Conservation (phyloP, 2,329 filamentous ascomycete species). For the Neobulgaria alba region DNA sequence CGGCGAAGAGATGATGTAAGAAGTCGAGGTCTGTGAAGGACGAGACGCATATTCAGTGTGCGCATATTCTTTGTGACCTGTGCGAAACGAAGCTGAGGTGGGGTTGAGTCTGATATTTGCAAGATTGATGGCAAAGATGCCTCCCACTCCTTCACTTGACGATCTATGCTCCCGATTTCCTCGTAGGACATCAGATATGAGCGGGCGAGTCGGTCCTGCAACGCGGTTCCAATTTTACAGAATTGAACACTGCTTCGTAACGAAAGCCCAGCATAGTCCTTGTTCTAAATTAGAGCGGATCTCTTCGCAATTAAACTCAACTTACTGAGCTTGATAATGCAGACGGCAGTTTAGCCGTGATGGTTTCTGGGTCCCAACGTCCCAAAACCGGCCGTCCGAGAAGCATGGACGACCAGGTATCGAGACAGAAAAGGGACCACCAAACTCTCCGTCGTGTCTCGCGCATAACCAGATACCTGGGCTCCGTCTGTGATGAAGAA, state of each 20-base stretch:
- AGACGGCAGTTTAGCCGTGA: constrained; percentile 1
- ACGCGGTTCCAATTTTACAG: constrained; percentile 4
- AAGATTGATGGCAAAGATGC: background rate
- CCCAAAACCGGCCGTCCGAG: constrained; percentile 1
- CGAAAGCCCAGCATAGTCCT: background rate
- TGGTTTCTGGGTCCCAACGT: constrained; percentile 1
- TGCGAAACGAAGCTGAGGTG: background rate
- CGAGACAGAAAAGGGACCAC: background rate
- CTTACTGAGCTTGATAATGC: background rate
- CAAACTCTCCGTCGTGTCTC: background rate
- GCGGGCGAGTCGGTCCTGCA: constrained; percentile 4
- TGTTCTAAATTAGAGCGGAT: background rate
- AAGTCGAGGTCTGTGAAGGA: constrained; percentile 1
- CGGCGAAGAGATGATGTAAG: background rate
- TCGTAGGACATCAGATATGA: background rate
- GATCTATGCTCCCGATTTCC: constrained; percentile 2
- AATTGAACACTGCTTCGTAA: constrained; percentile 4
- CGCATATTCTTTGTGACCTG: background rate
- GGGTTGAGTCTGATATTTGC: background rate
- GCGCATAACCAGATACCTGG: background rate
- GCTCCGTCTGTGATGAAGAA: constrained; percentile 14
- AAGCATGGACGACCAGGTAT: background rate
- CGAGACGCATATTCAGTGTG: background rate
- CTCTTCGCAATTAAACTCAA: background rate
- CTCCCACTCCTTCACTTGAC: background rate